phyloP scores from a whole-genome alignment of 768 basidiomycete species.

The Sarcodon aspratus region DNA sequence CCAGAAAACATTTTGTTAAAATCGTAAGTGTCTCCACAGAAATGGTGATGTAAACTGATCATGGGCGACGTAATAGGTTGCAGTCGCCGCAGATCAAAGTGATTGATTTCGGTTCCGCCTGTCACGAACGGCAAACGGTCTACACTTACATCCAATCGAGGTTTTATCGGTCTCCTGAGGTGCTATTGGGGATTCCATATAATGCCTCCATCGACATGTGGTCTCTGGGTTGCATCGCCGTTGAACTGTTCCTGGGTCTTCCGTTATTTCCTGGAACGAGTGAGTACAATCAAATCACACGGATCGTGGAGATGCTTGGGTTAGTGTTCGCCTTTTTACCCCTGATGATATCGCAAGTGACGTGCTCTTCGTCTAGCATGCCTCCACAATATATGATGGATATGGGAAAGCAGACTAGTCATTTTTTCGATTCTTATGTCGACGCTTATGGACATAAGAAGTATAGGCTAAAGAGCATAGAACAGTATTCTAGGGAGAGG shows the following conservation, averaged over 20 bases:
- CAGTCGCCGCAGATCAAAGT: slow-evolving; percentile 98
- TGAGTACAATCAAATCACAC: slow-evolving; percentile 96
- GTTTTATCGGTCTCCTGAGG: slow-evolving; percentile 97
- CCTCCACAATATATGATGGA: slow-evolving; percentile 92
- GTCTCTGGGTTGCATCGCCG: slow-evolving; percentile 97
- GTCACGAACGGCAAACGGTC: slow-evolving; percentile 98
- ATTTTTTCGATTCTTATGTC: slow-evolving; percentile 82
- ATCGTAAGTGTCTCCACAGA: slow-evolving; percentile 46
- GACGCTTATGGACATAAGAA: slow-evolving; percentile 75
- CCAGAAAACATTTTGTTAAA: slow-evolving; percentile 97
- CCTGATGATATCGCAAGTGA: not conserved
- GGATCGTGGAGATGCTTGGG: slow-evolving; percentile 99
- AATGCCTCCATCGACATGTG: slow-evolving; percentile 98
- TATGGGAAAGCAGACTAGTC: slow-evolving; percentile 86
- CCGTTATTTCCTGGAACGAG: slow-evolving; percentile 98
- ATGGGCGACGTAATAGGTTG: slow-evolving; percentile 36
- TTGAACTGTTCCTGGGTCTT: slow-evolving; percentile 92
- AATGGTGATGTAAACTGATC: not conserved
- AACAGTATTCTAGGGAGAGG: slow-evolving; percentile 94
- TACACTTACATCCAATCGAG: slow-evolving; percentile 99
- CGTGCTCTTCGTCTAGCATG: slow-evolving; percentile 34
- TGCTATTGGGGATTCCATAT: slow-evolving; percentile 89
- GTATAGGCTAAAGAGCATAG: slow-evolving; percentile 80
- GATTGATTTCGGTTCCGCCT: slow-evolving; percentile 98
- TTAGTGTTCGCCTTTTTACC: slow-evolving; percentile 26